Percentiles rank a stretch among this genome's conserved stretches.
These are phyloP conservation scores for Stagonosporopsis tanaceti DNA, from an alignment of 2,329 filamentous ascomycete species.

Conservation along the genomic window DNA sequence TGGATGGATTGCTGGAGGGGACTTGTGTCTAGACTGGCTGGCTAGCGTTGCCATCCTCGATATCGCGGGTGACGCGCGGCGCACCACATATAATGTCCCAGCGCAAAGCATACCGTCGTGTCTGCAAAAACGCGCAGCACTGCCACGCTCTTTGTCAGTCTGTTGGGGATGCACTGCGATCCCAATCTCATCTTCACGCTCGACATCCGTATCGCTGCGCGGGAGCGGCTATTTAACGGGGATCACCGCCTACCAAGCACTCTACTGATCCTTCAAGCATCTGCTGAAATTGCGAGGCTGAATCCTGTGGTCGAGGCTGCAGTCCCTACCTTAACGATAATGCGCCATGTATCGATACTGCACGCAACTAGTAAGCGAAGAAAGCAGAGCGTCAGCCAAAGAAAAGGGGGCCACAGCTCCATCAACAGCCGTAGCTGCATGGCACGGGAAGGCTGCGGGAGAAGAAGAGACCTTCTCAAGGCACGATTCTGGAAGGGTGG, in stretches of 20 bases:
- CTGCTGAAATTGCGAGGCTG: conserved; percentile 16
- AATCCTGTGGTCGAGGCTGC: conserved; percentile 20
- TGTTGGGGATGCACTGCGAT: conserved; percentile 12
- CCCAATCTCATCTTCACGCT: conserved; percentile 15
- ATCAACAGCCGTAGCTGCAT: conserved; percentile 15
- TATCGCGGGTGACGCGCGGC: conserved; percentile 38
- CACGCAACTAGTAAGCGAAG: conserved; percentile 4
- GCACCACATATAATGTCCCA: conserved; percentile 41
- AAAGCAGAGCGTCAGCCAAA: neutral
- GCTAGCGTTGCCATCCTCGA: conserved; percentile 13
- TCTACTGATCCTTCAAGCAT: conserved; percentile 17
- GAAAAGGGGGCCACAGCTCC: conserved; percentile 7
- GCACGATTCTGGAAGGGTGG: conserved; percentile 12
- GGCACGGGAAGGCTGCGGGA: conserved; percentile 16
- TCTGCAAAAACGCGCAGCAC: conserved; percentile 5
- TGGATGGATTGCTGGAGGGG: conserved; percentile 1
- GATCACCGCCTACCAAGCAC: conserved; percentile 17
- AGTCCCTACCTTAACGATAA: conserved; percentile 4
- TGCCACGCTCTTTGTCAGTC: conserved; percentile 13
- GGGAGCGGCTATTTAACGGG: conserved; percentile 18
- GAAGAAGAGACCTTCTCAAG: neutral
- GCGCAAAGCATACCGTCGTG: conserved; percentile 4
- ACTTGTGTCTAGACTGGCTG: neutral
- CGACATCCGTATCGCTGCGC: conserved; percentile 14
- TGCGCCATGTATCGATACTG: conserved; percentile 5